A percentile compares a stretch with the other conserved stretches of the same genome.
phyloP scores from a whole-genome alignment of 2,329 filamentous ascomycete species.

The Fusarium succisae region DNA sequence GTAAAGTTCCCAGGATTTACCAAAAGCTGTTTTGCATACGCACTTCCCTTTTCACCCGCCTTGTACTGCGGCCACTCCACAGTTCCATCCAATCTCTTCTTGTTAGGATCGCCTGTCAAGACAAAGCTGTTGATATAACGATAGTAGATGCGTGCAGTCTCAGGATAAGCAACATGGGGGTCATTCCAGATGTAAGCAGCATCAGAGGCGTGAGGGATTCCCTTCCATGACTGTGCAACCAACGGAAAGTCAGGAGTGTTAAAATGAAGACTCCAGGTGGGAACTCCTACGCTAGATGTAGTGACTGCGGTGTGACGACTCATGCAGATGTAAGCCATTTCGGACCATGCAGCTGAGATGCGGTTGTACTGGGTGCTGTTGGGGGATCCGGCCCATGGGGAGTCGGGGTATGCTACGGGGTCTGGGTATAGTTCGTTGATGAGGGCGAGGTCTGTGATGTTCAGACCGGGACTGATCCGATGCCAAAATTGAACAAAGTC shows the following conservation, averaged over 20 bases:
- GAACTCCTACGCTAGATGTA: background rate
- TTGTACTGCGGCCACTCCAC: conserved; percentile 1
- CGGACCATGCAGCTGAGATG: conserved; percentile 11
- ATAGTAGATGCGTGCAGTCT: background rate
- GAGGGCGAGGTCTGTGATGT: background rate
- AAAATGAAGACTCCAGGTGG: conserved; percentile 3
- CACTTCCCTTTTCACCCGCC: background rate
- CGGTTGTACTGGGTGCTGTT: conserved; percentile 14
- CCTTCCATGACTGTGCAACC: background rate
- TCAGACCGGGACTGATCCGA: background rate
- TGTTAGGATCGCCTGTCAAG: background rate
- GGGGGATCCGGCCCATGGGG: background rate
- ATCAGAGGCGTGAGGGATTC: conserved; percentile 1
- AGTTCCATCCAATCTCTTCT: background rate
- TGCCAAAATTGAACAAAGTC: conserved; percentile 16
- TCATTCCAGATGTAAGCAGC: conserved; percentile 3
- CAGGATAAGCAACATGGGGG: background rate
- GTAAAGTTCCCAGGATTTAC: conserved; percentile 1
- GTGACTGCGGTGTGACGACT: background rate
- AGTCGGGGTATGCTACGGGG: background rate
- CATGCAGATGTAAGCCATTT: conserved; percentile 13
- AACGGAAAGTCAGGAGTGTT: conserved; percentile 1
- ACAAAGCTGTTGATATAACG: background rate
- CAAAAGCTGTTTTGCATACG: background rate
- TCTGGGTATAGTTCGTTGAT: conserved; percentile 8